Percentiles rank a stretch among this genome's conserved stretches.
Evolutionary conservation across 345 rosid genomes (phyloP).

Genomic region (Reutealis trisperma): DNA sequence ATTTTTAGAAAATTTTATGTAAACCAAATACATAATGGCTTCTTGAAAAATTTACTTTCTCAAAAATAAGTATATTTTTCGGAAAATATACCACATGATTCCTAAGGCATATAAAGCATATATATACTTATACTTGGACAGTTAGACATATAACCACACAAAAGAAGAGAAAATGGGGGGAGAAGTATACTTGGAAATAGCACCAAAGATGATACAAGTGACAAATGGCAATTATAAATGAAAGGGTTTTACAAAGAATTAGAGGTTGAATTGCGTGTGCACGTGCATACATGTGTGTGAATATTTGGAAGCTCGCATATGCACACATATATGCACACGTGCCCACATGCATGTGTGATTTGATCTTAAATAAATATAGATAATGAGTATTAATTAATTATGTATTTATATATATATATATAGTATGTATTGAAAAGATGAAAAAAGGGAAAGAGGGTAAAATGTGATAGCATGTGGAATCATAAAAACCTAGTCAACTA

Average conservation of each 20-base stretch:
- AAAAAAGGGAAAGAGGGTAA: conserved; percentile 25
- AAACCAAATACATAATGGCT: too few relatives aligned
- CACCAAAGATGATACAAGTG: conserved; percentile 15
- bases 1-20: too few relatives aligned
- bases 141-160: too few relatives aligned
- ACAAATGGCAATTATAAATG: conserved; percentile 11
- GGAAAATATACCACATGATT: too few relatives aligned
- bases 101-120: too few relatives aligned
- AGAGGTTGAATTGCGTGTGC: conserved; percentile 68
- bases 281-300: conserved; percentile 90
- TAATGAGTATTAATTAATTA: neutral
- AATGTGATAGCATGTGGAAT: conserved; percentile 59
- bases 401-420: neutral
- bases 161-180: neutral
- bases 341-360: conserved; percentile 68
- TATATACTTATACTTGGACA: too few relatives aligned
- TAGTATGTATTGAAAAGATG: conserved; percentile 4
- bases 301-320: conserved; percentile 56
- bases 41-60: too few relatives aligned
- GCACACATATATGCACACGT: conserved; percentile 55
- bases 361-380: conserved; percentile 7
- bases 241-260: conserved; percentile 20
- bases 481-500: conserved; percentile 59
- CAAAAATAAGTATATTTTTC: too few relatives aligned
- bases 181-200: conserved; percentile 24